Conservation (phyloP, 176 grass and related monocot genomes). For the Eragrostis curvula region DNA sequence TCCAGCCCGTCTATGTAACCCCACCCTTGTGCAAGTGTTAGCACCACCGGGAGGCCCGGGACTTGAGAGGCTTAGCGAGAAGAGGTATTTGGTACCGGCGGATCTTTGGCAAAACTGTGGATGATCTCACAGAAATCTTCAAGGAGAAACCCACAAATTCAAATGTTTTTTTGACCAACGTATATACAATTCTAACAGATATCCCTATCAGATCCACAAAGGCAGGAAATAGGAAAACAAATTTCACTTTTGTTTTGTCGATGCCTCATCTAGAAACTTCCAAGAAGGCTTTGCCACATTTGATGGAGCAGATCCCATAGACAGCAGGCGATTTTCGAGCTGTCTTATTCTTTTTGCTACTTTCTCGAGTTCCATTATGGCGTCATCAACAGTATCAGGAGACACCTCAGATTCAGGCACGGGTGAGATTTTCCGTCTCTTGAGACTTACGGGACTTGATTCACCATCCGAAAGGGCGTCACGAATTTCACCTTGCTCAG, state of each 20-base stretch:
- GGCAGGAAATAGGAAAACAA: not conserved
- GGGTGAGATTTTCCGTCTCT: constrained; percentile 30
- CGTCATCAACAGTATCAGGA: constrained; percentile 24
- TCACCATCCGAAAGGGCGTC: not conserved
- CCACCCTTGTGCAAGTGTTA: too few species aligned
- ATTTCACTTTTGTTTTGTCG: constrained; percentile 11
- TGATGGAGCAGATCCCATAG: constrained; percentile 1
- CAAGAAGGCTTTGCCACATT: not conserved
- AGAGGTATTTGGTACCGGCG: too few species aligned
- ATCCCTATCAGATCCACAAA: too few species aligned
- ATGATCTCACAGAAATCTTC: too few species aligned
- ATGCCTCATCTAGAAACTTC: constrained; percentile 21
- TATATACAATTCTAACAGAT: not conserved
- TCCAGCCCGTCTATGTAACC: too few species aligned
- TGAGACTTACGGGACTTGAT: not conserved
- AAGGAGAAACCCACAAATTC: too few species aligned
- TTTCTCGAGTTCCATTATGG: constrained; percentile 31
- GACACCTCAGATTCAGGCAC: not conserved
- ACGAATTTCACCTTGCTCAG: not conserved
- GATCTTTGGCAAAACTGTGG: too few species aligned
- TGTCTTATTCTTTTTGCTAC: constrained; percentile 36
- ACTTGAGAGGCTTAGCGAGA: too few species aligned
- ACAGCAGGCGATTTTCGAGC: constrained; percentile 1
- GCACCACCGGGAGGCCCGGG: too few species aligned
- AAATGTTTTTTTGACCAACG: too few species aligned